Evolutionary conservation across 1,139 yeast genomes (phyloP), one percentile per base, ranked within the genome.

Genomic region (Suzukiozyma palmioleophila): DNA sequence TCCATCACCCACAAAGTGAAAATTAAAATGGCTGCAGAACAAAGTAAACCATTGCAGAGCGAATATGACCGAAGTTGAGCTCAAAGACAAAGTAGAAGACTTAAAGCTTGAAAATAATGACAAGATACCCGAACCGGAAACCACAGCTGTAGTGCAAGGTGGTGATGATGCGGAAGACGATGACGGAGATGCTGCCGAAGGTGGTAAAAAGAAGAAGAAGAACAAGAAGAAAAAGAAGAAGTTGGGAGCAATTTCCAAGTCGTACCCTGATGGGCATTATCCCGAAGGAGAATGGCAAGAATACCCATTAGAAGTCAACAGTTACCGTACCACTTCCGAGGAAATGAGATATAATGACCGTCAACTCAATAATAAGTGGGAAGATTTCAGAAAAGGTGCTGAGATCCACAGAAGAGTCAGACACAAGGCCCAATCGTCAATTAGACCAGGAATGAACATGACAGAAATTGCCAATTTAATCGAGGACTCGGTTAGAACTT

Each of bases 391-490:
- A 53, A 88, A 89, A 57, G 98, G 90, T 35, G 96, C 97, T 1
- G 99, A 92, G 62, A 84, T 89, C 40, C 98, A 92, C 57, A 79
- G 97, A 49, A 76, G 95, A 53, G 97, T 87, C 18, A 80, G 98
- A 53, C 79, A 79, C 47, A 81, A 85, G 59, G 88, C 95, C 1
- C 83, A 78, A 50, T 75, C 80, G 42, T 71, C 73, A 46, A 77
- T 92, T 52, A 78, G 81, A 60, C 97, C 97, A 1, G 98, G 98
- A 18, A 86, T 90, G 96, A 68, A 84, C 22, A 84, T 89, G 81
- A 84, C 79, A 26, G 96, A 89, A 46, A 79, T 94, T 50, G 97
- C 96, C 12, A 88, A 92, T 56, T 69, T 84, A 47, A 85, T 92
- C 55, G 99, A 94, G 61, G 79, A 88, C 56, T 78, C 92, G 0